A percentile compares a stretch with the other conserved stretches of the same genome.
These are phyloP conservation scores for Marchantia paleacea DNA, from an alignment of 225 moss, liverwort and hornwort genomes.

Conservation along the genomic window DNA sequence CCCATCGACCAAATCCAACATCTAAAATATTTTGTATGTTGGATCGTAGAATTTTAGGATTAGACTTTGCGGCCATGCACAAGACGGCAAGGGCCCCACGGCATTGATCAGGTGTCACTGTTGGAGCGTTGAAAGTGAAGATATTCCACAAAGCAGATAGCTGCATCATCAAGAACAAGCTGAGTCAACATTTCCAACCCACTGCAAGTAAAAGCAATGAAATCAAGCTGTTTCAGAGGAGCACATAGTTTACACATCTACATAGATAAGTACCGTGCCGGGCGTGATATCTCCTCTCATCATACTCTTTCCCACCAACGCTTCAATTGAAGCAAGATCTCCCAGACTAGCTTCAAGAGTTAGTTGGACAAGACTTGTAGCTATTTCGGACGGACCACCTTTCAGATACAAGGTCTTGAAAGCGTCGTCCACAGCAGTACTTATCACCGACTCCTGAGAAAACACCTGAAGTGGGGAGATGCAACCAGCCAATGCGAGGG, in stretches of 20 bases:
- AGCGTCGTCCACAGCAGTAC: slow-evolving; percentile 73
- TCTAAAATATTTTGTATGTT: slow-evolving; percentile 91
- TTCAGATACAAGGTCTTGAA: slow-evolving; percentile 77
- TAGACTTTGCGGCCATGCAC: slow-evolving; percentile 88
- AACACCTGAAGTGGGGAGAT: slow-evolving; percentile 57
- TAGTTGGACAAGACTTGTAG: slow-evolving; percentile 66
- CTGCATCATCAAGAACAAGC: slow-evolving; percentile 39
- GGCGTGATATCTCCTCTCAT: slow-evolving; percentile 58
- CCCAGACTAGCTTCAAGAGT: slow-evolving; percentile 84
- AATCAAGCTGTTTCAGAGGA: background rate
- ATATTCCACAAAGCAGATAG: slow-evolving; percentile 88
- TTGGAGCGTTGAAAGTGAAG: slow-evolving; percentile 80
- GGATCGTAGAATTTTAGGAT: slow-evolving; percentile 72
- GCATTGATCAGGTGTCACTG: slow-evolving; percentile 75
- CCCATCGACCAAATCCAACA: slow-evolving; percentile 94
- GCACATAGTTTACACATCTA: background rate
- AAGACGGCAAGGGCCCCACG: slow-evolving; percentile 82
- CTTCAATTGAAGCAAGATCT: slow-evolving; percentile 93
- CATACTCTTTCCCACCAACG: slow-evolving; percentile 75
- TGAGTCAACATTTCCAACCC: background rate
- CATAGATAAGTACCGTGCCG: slow-evolving; percentile 58
- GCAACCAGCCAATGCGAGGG: background rate
- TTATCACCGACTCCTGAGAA: slow-evolving; percentile 72
- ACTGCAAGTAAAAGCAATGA: background rate
- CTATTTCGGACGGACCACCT: slow-evolving; percentile 74